These are phyloP conservation scores for Nannochloris sp. DNA, from an alignment of 139 green algal genomes.

Conservation along the genomic window DNA sequence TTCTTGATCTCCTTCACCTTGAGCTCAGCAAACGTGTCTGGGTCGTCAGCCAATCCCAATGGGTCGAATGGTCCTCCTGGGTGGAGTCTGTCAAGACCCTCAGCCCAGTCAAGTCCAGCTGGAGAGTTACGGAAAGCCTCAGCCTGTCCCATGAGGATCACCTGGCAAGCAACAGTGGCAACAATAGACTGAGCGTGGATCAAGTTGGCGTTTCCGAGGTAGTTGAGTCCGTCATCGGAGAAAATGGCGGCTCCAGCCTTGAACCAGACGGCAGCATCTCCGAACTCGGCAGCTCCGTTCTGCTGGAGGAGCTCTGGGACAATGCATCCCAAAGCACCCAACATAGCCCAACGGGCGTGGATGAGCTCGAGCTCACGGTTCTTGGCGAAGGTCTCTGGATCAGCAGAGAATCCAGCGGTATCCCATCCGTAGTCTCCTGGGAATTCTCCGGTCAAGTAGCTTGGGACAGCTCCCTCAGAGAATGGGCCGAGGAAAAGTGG, in stretches of 20 bases:
- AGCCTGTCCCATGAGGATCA: slow-evolving; percentile 52
- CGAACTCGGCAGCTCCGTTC: slow-evolving; percentile 45
- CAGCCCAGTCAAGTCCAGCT: slow-evolving; percentile 38
- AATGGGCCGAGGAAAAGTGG: slow-evolving; percentile 84
- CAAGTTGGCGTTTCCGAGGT: slow-evolving; percentile 87
- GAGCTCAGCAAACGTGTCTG: slow-evolving; percentile 60
- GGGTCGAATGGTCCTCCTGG: slow-evolving; percentile 61
- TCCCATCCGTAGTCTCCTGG: slow-evolving; percentile 96
- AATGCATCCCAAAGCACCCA: slow-evolving; percentile 82
- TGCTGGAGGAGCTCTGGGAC: slow-evolving; percentile 29
- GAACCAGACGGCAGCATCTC: slow-evolving; percentile 84
- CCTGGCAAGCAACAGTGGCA: slow-evolving; percentile 81
- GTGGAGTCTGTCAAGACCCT: slow-evolving; percentile 55
- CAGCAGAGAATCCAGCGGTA: slow-evolving; percentile 89
- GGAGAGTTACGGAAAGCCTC: slow-evolving; percentile 47
- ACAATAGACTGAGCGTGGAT: slow-evolving; percentile 94
- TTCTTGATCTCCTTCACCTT: slow-evolving; percentile 74
- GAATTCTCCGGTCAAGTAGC: slow-evolving; percentile 67
- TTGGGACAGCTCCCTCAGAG: slow-evolving; percentile 49
- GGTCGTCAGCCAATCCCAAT: slow-evolving; percentile 66
- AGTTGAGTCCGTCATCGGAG: slow-evolving; percentile 71
- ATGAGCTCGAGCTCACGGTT: slow-evolving; percentile 50
- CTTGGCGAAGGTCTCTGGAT: slow-evolving; percentile 86
- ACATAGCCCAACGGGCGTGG: slow-evolving; percentile 87
- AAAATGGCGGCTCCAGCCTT: slow-evolving; percentile 95